A percentile compares a stretch with the other conserved stretches of the same genome.
These are phyloP conservation scores for Dictyostelium brefeldianum DNA, from an alignment of 78 protist species.

Conservation along the genomic window DNA sequence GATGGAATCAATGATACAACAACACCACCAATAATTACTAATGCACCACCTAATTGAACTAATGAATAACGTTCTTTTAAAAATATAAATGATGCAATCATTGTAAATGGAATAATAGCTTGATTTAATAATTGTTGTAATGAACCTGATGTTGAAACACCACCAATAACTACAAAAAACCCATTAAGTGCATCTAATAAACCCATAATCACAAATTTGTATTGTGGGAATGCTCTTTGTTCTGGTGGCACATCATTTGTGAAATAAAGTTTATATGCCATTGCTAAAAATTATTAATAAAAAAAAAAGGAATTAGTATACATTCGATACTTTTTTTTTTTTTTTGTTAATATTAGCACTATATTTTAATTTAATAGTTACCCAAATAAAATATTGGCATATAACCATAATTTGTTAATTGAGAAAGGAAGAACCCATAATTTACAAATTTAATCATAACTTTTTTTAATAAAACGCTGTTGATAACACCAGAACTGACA, in stretches of 20 bases:
- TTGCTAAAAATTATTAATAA: conserved; percentile 37
- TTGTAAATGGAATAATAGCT: conserved; percentile 72
- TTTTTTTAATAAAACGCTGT: conserved; percentile 41
- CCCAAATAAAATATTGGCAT: conserved; percentile 14
- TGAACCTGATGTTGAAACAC: conserved; percentile 57
- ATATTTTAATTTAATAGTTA: too few relatives aligned
- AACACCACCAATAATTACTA: conserved; percentile 61
- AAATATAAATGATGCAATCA: conserved; percentile 47
- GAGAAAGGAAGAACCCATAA: conserved; percentile 72
- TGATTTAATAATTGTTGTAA: conserved; percentile 67
- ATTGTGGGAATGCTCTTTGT: conserved; percentile 40
- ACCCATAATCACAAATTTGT: conserved; percentile 66
- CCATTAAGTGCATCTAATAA: conserved; percentile 60
- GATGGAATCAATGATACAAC: conserved; percentile 50
- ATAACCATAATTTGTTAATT: conserved; percentile 73
- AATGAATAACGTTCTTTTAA: conserved; percentile 37
- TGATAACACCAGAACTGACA: conserved; percentile 52
- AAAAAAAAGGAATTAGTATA: too few relatives aligned
- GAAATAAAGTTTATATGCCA: conserved; percentile 31
- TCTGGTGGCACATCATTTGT: conserved; percentile 60
- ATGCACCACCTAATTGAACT: conserved; percentile 44
- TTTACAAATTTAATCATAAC: conserved; percentile 58
- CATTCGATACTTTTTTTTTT: background rate
- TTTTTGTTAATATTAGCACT: background rate
- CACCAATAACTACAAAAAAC: conserved; percentile 71